A percentile compares a stretch with the other conserved stretches of the same genome.
Evolutionary conservation across 1,139 yeast species (phyloP).

Genomic region (Hyphopichia khmerensis): DNA sequence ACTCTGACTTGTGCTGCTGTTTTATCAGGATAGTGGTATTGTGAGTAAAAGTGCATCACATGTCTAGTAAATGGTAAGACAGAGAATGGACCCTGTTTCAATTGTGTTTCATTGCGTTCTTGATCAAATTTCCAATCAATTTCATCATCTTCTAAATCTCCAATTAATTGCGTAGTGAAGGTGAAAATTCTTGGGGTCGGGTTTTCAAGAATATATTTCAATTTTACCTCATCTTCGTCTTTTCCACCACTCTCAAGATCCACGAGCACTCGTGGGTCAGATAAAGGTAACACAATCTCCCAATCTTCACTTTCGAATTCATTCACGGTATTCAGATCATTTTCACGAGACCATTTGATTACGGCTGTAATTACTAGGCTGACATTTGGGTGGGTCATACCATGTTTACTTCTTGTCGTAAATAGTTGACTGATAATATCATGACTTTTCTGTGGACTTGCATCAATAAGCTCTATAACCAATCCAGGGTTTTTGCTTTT

Average conservation of each 20-base stretch:
- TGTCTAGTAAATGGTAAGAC: conserved; percentile 64
- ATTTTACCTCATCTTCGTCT: conserved; percentile 13
- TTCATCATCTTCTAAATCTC: conserved; percentile 13
- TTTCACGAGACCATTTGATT: conserved; percentile 36
- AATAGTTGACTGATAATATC: conserved; percentile 20
- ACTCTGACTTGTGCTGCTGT: not conserved
- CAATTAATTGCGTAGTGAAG: conserved; percentile 49
- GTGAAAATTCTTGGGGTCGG: conserved; percentile 70
- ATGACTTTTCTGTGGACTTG: not conserved
- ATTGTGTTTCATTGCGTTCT: conserved; percentile 24
- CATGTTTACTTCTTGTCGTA: conserved; percentile 39
- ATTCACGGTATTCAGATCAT: conserved; percentile 12
- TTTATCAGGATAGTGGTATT: not conserved
- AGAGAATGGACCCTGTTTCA: conserved; percentile 38
- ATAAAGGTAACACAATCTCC: conserved; percentile 57
- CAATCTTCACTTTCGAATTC: conserved; percentile 33
- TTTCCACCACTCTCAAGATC: conserved; percentile 18
- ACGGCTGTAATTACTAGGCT: conserved; percentile 23
- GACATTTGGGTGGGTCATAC: conserved; percentile 42
- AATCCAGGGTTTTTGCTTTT: conserved; percentile 33
- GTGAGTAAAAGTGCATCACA: conserved; percentile 29
- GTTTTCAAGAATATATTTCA: conserved; percentile 63
- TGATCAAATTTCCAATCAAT: conserved; percentile 32
- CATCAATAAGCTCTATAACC: conserved; percentile 19
- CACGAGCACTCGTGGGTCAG: conserved; percentile 68